These are phyloP conservation scores for Acacia pycnantha DNA, from an alignment of 331 rosid species.

Conservation along the genomic window DNA sequence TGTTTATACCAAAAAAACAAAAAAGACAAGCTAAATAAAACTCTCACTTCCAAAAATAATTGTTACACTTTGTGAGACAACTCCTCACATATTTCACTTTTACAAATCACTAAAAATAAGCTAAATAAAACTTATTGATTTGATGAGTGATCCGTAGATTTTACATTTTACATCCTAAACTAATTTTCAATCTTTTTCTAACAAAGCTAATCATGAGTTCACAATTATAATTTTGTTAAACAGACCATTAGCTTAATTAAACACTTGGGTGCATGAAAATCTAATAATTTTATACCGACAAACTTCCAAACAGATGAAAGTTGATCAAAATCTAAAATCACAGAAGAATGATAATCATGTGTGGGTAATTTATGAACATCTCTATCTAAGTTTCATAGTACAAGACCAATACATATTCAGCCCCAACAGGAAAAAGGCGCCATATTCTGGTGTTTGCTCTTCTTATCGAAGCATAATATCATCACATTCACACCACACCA, in stretches of 20 bases:
- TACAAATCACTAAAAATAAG: too few species aligned
- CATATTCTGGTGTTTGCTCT: neutral
- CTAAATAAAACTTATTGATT: neutral
- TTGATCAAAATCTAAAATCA: neutral
- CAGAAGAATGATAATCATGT: neutral
- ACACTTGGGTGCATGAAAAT: neutral
- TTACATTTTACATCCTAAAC: neutral
- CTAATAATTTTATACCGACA: neutral
- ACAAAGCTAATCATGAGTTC: neutral
- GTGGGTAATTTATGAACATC: neutral
- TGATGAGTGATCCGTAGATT: neutral
- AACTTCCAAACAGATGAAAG: neutral
- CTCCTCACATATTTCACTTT: too few species aligned
- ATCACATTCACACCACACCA: neutral
- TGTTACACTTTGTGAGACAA: too few species aligned
- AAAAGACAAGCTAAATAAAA: too few species aligned
- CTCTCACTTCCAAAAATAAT: too few species aligned
- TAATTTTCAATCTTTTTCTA: neutral
- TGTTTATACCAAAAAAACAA: too few species aligned
- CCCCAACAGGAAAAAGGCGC: neutral
- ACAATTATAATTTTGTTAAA: neutral
- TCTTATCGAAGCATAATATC: neutral
- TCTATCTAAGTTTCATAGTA: neutral
- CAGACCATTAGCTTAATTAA: neutral
- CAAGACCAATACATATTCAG: conserved; percentile 19